Evolutionary conservation across 2,329 filamentous ascomycete genomes (phyloP), one percentile per base, ranked within the genome.

Genomic region (Cladophialophora psammophila): DNA sequence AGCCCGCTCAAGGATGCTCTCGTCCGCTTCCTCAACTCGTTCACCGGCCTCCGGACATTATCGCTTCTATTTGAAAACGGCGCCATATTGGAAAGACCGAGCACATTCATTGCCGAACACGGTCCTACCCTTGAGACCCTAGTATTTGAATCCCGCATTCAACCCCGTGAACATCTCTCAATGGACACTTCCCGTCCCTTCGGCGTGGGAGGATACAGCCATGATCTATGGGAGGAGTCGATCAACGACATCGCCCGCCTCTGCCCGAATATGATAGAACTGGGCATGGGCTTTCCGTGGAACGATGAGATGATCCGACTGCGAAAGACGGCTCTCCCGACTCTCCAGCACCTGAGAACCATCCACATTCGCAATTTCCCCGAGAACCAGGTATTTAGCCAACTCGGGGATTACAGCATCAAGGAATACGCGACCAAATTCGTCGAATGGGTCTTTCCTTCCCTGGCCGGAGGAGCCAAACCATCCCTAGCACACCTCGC

Each of bases 331-430:
- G 61, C 60, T 18, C 64, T 72, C 7, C 72, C 69, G 2, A 69
- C 66, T 4, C 69, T 74, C 20, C 42, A 64, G 36, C 55, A 65
- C 36, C 68, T 74, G 20, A 57, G 60, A 34, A 74, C 72, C 8
- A 73, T 74, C 36, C 72, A 74, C 38, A 71, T 74, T 36, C 71
- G 72, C 26, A 74, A 74, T 54, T 74, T 74, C 59, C 72, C 72
- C 20, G 69, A 72, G 57, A 72, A 67, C 35, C 65, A 70, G 8
- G 55, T 64, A 26, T 69, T 70, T 31, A 67, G 61, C 31, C 72
- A 74, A 60, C 52, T 74, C 7, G 72, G 72, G 38, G 72, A 74
- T 60, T 73, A 74, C 61, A 69, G 64, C 35, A 72, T 74, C 64
- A 72, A 71, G 45, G 71, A 74, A 48, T 72, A 72, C 56, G 71